Evolutionary conservation across 78 protist species (phyloP), one percentile per base, ranked within the genome.

Genomic region (Dictyostelium purpureum): DNA sequence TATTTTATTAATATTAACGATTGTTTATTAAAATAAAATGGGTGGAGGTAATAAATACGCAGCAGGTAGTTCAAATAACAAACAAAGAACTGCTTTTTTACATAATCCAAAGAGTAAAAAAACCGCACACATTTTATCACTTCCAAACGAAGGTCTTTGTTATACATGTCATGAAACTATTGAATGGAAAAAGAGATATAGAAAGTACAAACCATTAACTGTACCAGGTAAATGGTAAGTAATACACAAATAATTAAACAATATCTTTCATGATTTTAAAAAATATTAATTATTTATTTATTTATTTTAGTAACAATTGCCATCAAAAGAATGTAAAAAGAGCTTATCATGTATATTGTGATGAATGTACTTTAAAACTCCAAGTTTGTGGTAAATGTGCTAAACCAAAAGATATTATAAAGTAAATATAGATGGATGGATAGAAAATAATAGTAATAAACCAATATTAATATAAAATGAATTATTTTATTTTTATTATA

Each of bases 201-300:
- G 97, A 61, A 93, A 89, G 61, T 97, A 97, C 87, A 97, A 97
- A 63, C 97, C 98, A 49, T 87, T 95, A 67, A 91, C 93, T 16
- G 49, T 51, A 9, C 95, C 96, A 52, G 88, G 56, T 45, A 93
- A 73, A 52, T 97, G 98, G 94, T 82, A 49, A 37, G 67, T 11
- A n/a, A n/a, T n/a, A n/a, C n/a, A n/a, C n/a, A n/a, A n/a, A n/a
- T n/a, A n/a, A n/a, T n/a, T n/a, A n/a, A n/a, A n/a, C n/a, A n/a
- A n/a, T n/a, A n/a, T 56, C 63, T 12, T 4, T n/a, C 63, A 56
- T 56, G 63, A 56, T 56, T 56, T 14, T 56, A 56, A 38, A 37
- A 21, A n/a, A 18, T 26, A 16, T 51, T 63, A n/a, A 49, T 49
- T 16, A 2, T 3, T 5, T 11, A 49, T 65, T 18, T 1, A 6